A percentile compares a stretch with the other conserved stretches of the same genome.
Evolutionary conservation across 331 rosid species (phyloP).

Genomic region (Rhamnella rubrinervis): DNA sequence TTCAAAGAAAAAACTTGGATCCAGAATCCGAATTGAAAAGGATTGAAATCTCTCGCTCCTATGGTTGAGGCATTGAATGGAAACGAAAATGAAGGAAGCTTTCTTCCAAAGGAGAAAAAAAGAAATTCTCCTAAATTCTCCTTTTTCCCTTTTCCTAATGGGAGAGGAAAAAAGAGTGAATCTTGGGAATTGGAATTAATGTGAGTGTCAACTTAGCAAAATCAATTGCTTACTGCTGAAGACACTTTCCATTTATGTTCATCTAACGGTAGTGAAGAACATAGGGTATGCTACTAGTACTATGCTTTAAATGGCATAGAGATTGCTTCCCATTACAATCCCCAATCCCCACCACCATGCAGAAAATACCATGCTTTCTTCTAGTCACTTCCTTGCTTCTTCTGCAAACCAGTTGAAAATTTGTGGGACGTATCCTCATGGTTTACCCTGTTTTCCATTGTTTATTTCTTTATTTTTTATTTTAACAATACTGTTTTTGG

Average conservation of each 20-base stretch:
- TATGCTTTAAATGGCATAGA: slow-evolving; percentile 33
- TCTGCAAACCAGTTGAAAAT: slow-evolving; percentile 31
- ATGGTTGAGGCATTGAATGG: slow-evolving; percentile 10
- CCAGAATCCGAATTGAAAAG: neutral
- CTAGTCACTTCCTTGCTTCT: slow-evolving; percentile 29
- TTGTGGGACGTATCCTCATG: slow-evolving; percentile 40
- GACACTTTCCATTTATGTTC: neutral
- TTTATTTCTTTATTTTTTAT: neutral
- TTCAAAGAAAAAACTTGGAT: slow-evolving; percentile 3
- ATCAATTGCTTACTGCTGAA: neutral
- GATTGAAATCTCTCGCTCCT: neutral
- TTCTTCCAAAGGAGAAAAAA: neutral
- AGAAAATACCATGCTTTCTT: slow-evolving; percentile 35
- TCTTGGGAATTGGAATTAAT: slow-evolving; percentile 1
- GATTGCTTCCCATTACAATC: slow-evolving; percentile 40
- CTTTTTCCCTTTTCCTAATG: too few relatives aligned
- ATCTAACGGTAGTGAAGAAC: neutral
- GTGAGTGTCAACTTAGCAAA: slow-evolving; percentile 13
- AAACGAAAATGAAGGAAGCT: slow-evolving; percentile 9
- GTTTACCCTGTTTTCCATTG: slow-evolving; percentile 17
- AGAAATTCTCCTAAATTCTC: too few relatives aligned
- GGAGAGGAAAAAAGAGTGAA: neutral
- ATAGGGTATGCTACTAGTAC: neutral
- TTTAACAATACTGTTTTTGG: slow-evolving; percentile 22
- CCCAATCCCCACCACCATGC: slow-evolving; percentile 26